A percentile compares a stretch with the other conserved stretches of the same genome.
These are phyloP conservation scores for Gossypium schwendimanii DNA, from an alignment of 441 rosid species.

Conservation along the genomic window DNA sequence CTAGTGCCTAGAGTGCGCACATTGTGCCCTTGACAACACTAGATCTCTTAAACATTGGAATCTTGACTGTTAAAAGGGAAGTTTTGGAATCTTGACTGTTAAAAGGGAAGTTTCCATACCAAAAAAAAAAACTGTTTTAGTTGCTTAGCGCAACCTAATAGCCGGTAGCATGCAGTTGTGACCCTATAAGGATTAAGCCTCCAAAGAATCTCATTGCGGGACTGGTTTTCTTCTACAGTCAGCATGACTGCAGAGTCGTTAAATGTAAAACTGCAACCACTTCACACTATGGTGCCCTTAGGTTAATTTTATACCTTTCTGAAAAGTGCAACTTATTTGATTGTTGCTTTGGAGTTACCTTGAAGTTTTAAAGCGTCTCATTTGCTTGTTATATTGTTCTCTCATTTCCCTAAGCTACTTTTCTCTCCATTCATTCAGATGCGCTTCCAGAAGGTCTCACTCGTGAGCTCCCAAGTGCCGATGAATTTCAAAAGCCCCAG, in stretches of 20 bases:
- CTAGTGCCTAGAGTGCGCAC: too few species aligned
- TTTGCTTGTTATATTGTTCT: not conserved
- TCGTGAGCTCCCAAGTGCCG: conserved; percentile 79
- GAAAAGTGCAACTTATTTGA: not conserved
- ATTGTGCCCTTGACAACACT: too few species aligned
- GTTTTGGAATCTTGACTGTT: not conserved
- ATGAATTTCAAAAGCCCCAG: conserved; percentile 38
- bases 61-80: not conserved
- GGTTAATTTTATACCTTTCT: too few species aligned
- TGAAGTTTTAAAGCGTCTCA: not conserved
- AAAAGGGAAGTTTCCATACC: not conserved
- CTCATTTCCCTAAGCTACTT: not conserved
- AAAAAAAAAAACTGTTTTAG: not conserved
- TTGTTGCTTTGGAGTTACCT: not conserved
- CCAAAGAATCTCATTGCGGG: not conserved
- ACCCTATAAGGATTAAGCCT: not conserved
- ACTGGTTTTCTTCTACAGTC: not conserved
- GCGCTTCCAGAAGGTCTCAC: conserved; percentile 81
- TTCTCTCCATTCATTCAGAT: conserved; percentile 26
- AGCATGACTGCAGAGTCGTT: not conserved
- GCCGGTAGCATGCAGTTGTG: not conserved
- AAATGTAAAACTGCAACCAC: too few species aligned
- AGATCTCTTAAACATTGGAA: not conserved
- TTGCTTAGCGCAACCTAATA: not conserved
- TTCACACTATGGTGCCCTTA: too few species aligned